A percentile compares a stretch with the other conserved stretches of the same genome.
Conservation (phyloP, 257 asterid species). For the Perilla frutescens region DNA sequence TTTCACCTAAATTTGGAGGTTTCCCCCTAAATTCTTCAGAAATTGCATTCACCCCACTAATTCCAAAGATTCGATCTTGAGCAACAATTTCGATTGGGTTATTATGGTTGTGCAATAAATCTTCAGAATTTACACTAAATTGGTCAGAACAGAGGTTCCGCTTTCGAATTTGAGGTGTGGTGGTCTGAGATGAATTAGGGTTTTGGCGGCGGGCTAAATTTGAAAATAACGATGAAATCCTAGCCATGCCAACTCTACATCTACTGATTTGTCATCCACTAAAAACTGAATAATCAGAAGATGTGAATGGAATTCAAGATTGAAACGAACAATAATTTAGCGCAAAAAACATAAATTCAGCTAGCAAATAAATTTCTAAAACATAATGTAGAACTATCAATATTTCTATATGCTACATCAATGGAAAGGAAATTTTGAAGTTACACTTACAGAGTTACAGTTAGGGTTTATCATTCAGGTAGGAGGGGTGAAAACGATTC, state of each 20-base stretch:
- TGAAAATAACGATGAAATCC: constrained; percentile 43
- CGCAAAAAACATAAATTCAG: not conserved
- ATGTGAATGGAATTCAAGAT: not conserved
- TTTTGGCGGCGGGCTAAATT: constrained; percentile 51
- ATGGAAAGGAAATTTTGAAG: not conserved
- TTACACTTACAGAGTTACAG: constrained; percentile 2
- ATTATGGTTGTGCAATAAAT: constrained; percentile 32
- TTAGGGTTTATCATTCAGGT: not conserved
- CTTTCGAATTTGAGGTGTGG: constrained; percentile 38
- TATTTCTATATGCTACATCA: not conserved
- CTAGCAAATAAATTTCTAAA: not conserved
- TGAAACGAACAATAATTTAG: not conserved
- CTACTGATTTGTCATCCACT: constrained; percentile 23
- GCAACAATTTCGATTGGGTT: constrained; percentile 37
- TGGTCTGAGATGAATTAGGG: constrained; percentile 39
- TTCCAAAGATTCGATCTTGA: constrained; percentile 36
- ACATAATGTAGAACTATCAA: not conserved
- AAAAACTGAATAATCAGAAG: not conserved
- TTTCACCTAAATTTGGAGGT: constrained; percentile 38
- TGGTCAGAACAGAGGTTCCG: constrained; percentile 47
- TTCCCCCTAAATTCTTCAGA: constrained; percentile 34
- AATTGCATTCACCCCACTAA: constrained; percentile 21
- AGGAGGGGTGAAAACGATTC: constrained; percentile 4
- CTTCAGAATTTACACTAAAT: constrained; percentile 35
- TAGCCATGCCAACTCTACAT: constrained; percentile 50